Base-by-base conservation (phyloP, 2,329 filamentous ascomycete genomes). In the Myriosclerotinia scirpicola region DNA sequence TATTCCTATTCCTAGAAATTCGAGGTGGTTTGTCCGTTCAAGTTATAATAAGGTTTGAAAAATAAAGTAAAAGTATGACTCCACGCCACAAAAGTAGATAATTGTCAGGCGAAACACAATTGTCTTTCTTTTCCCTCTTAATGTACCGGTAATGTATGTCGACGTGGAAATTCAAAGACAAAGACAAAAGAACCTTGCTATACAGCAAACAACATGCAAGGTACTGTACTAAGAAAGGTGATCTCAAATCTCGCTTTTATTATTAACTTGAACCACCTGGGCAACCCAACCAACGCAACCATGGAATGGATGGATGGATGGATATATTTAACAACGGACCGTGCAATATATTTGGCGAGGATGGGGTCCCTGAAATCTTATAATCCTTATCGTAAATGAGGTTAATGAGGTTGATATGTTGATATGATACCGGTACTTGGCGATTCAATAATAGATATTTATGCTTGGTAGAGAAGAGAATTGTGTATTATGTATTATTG, bases 91-190 rank as follows among this genome's bases (percentile, higher is more conserved):
- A 64, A 40, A 22, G 26, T 64, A 55, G 17, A 20, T 55, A n/a
- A 42, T 50, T 54, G 34, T 38, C 22, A 17, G 17, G 50, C n/a
- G 40, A 15, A 54, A 42, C 60, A 52, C 30, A 53, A 17, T 55
- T n/a, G n/a, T 38, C 30, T 38, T 55, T 36, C 38, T 36, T 40
- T 38, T 17, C 20, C 26, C 26, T 34, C 14, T 50, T 38, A 48
- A 20, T 11, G 17, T 34, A 50, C 30, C 5, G 5, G 30, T 14
- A 30, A 44, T 36, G 56, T 53, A 6, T 42, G 54, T 60, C 54
- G 54, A 65, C 54, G 64, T 60, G 46, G 54, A 42, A 65, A 65
- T 15, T 22, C 34, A 52, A 42, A 65, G 55, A 53, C 44, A 58
- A 15, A 22, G 26, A 54, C 42, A 65, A 58, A 15, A 22, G n/a